Conservation (phyloP, 176 grass and related monocot species). For the Lolium rigidum region DNA sequence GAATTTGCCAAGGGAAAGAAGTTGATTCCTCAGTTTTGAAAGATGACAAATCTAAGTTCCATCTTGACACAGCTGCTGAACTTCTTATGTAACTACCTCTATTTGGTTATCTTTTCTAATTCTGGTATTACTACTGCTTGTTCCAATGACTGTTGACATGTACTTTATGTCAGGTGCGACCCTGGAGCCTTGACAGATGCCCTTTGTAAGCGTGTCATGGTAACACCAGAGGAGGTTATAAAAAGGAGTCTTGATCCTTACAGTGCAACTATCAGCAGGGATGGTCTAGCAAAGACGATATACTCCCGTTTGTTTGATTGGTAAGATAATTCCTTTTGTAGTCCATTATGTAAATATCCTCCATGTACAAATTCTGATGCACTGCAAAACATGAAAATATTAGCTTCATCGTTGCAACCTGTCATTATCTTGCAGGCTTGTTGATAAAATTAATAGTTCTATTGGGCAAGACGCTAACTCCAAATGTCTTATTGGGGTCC, state of each 20-base stretch:
- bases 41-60: slow-evolving; percentile 98
- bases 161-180: slow-evolving; percentile 80
- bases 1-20: slow-evolving; percentile 96
- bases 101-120: slow-evolving; percentile 42
- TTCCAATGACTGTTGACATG: slow-evolving; percentile 37
- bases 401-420: slow-evolving; percentile 9
- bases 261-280: slow-evolving; percentile 90
- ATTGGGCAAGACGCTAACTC: slow-evolving; percentile 95
- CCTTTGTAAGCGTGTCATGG: slow-evolving; percentile 96
- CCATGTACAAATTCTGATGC: slow-evolving; percentile 14
- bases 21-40: slow-evolving; percentile 92
- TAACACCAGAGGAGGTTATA: slow-evolving; percentile 98
- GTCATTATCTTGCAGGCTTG: slow-evolving; percentile 67
- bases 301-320: slow-evolving; percentile 99
- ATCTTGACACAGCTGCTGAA: slow-evolving; percentile 92
- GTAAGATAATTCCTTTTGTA: slow-evolving; percentile 60
- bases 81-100: slow-evolving; percentile 83
- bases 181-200: slow-evolving; percentile 88
- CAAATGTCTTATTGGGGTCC: slow-evolving; percentile 93
- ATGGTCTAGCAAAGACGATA: slow-evolving; percentile 97
- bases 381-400: background rate
- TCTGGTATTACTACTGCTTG: slow-evolving; percentile 26
- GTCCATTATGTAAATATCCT: slow-evolving; percentile 38
- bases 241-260: slow-evolving; percentile 96
- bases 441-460: slow-evolving; percentile 97